Evolutionary conservation across 768 basidiomycete species (phyloP), one percentile per base, ranked within the genome.

Genomic region (Pulveroboletus frians): DNA sequence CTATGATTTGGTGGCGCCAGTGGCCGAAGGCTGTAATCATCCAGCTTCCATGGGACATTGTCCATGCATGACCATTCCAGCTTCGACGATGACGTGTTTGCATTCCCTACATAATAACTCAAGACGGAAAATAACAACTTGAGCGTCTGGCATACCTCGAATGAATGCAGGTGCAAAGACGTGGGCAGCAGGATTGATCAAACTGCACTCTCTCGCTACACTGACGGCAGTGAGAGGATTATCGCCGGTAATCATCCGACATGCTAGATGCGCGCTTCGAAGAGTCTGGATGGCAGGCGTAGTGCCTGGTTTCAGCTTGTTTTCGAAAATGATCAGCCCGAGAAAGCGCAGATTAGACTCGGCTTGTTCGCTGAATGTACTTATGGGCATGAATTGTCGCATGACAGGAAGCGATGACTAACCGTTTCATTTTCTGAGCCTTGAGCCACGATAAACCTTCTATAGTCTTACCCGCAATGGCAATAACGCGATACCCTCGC

Each of bases 201-300:
- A 71, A 36, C 80, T 80, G 56, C 95, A 98, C 70, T 99, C 96
- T 50, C 94, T 75, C 1, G 93, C 96, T 32, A 99, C 95, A 56
- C 93, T 96, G 59, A 97, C 88, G 5, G 95, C 96, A 6, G 96
- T 99, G 35, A 96, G 74, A 29, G 93, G 85, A 55, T 99, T 99
- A 63, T 99, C 96, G 9, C 96, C 96, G 1, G 96, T 99, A 43
- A 96, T 94, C 96, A 99, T 98, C 55, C 94, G 77, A 60, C 92
- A 94, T 17, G 92, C 88, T 32, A 99, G 71, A 70, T 97, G 92
- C 1, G 96, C 96, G 2, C 79, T 76, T 45, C 93, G 84, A 14
- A 99, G 76, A 1, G 84, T 84, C 52, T 92, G 86, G 39, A 99
- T 96, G 7, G 88, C 92, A 29, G 92, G 86, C 0, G 89, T 74